Conservation (phyloP, 345 rosid species). For the Syzygium aqueum region DNA sequence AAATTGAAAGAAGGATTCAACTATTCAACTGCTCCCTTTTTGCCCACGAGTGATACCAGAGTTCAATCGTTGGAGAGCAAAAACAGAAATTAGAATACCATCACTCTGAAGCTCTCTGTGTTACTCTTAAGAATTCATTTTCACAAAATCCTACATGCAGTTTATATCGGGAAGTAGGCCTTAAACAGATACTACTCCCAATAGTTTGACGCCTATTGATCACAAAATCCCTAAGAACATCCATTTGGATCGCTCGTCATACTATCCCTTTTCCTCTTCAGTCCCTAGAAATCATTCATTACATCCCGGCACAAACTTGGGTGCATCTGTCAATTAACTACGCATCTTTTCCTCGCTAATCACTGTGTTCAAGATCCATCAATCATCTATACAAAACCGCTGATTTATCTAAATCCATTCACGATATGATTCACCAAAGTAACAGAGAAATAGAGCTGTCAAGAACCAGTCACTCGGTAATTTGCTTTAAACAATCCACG, state of each 20-base stretch:
- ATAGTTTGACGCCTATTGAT: not conserved
- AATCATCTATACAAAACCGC: not conserved
- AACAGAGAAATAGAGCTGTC: not conserved
- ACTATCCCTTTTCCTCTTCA: not conserved
- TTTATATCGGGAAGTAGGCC: not conserved
- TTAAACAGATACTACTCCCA: not conserved
- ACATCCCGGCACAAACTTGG: not conserved
- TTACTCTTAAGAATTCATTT: not conserved
- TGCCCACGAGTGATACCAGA: not conserved
- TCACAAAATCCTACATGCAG: not conserved
- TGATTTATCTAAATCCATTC: not conserved
- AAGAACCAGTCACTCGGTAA: not conserved
- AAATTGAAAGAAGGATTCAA: not conserved
- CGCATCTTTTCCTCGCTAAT: not conserved
- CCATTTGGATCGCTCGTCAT: not conserved
- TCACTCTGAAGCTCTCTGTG: not conserved
- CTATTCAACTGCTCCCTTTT: not conserved
- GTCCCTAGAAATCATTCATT: not conserved
- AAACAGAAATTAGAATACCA: not conserved
- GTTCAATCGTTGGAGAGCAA: not conserved
- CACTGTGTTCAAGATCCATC: not conserved
- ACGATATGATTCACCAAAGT: not conserved
- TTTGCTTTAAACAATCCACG: not conserved
- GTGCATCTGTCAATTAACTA: not conserved
- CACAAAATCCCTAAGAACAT: not conserved